Conservation (phyloP, 2,329 filamentous ascomycete species). For the Fusarium redolens region DNA sequence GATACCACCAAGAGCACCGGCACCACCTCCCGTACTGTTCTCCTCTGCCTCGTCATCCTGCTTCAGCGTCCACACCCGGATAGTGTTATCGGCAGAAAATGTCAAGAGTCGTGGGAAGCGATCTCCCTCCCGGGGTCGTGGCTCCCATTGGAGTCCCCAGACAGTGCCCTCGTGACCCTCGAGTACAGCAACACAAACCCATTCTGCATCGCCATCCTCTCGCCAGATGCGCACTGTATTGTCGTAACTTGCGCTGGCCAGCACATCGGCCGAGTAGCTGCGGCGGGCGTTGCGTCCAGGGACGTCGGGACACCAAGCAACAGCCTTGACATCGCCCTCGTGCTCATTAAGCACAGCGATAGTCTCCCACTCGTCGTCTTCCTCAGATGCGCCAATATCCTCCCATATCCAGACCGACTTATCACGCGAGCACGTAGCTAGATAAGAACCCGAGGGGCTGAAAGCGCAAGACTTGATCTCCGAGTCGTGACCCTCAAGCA, state of each 20-base stretch:
- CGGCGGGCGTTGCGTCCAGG: conserved; percentile 59
- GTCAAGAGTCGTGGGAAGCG: conserved; percentile 75
- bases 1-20: conserved; percentile 67
- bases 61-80: conserved; percentile 81
- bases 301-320: conserved; percentile 87
- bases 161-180: conserved; percentile 87
- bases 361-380: conserved; percentile 96
- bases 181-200: conserved; percentile 87
- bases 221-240: conserved; percentile 90
- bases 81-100: conserved; percentile 85
- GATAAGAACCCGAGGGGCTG: conserved; percentile 77
- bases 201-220: conserved; percentile 89
- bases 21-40: conserved; percentile 47
- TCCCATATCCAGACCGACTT: conserved; percentile 99
- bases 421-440: conserved; percentile 92
- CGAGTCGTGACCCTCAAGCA: conserved; percentile 93
- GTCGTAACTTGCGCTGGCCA: conserved; percentile 94
- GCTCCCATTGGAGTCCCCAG: conserved; percentile 85
- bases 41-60: conserved; percentile 58
- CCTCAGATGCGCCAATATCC: conserved; percentile 77
- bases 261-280: conserved; percentile 72
- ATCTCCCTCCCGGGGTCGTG: conserved; percentile 51
- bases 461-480: conserved; percentile 88
- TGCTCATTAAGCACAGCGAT: conserved; percentile 95
- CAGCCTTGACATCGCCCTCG: conserved; percentile 92